Evolutionary conservation across 2,329 filamentous ascomycete genomes (phyloP).

Genomic region (Epichloe coenophiala): DNA sequence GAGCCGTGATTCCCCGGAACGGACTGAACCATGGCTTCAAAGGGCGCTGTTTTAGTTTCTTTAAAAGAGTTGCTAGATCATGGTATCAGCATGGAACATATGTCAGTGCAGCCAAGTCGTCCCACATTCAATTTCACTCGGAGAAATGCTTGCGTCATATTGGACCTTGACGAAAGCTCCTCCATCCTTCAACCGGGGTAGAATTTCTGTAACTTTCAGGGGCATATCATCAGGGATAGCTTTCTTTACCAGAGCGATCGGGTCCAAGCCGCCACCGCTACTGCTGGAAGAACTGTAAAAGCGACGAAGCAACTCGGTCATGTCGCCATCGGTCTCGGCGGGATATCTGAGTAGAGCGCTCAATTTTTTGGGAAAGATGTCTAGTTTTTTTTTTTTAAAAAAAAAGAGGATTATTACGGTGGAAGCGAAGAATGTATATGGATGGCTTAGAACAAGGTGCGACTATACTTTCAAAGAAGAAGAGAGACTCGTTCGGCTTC

Average conservation of each 20-base stretch:
- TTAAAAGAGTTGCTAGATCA: conserved; percentile 36
- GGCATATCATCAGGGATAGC: conserved; percentile 49
- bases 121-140: conserved; percentile 30
- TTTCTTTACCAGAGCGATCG: conserved; percentile 40
- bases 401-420: too few species aligned
- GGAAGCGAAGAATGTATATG: too few species aligned
- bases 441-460: background rate
- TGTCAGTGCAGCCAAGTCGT: background rate
- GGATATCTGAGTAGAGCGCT: conserved; percentile 31
- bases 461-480: conserved; percentile 76
- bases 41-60: conserved; percentile 53
- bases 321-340: conserved; percentile 35
- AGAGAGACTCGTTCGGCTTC: conserved; percentile 60
- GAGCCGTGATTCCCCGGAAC: conserved; percentile 55
- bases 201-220: conserved; percentile 64
- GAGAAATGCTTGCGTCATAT: conserved; percentile 26
- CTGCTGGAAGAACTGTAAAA: conserved; percentile 39
- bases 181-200: conserved; percentile 85
- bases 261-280: conserved; percentile 34
- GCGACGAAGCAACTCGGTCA: conserved; percentile 35
- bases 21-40: conserved; percentile 88
- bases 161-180: conserved; percentile 85
- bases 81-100: background rate
- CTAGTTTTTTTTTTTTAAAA: conserved; percentile 24
- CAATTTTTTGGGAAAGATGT: conserved; percentile 73